phyloP scores from a whole-genome alignment of 2,329 filamentous ascomycete species.

The Didymella segeticola region DNA sequence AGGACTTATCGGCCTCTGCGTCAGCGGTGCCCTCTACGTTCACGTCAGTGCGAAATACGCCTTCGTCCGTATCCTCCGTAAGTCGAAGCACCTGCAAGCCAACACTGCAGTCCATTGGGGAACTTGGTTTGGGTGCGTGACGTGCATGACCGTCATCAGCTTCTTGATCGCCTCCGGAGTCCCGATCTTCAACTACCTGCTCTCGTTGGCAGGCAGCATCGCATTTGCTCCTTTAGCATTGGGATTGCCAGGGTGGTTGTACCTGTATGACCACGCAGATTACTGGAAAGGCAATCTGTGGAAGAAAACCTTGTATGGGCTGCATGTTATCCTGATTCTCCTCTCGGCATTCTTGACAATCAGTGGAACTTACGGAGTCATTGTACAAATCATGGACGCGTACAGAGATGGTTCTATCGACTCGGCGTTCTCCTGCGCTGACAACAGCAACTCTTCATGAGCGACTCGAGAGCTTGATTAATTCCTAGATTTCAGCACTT shows the following conservation, averaged over 20 bases:
- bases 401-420: conserved; percentile 58
- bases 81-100: conserved; percentile 57
- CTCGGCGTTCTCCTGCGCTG: conserved; percentile 40
- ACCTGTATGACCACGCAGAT: conserved; percentile 57
- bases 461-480: neutral
- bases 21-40: conserved; percentile 56
- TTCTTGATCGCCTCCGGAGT: conserved; percentile 62
- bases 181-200: conserved; percentile 62
- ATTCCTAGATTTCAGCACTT: no score
- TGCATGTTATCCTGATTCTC: conserved; percentile 53
- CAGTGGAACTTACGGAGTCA: conserved; percentile 59
- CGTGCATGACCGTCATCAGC: conserved; percentile 51
- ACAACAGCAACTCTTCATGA: conserved; percentile 41
- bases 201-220: conserved; percentile 58
- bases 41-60: conserved; percentile 62
- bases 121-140: conserved; percentile 58
- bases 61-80: conserved; percentile 60
- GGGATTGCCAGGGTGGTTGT: conserved; percentile 57
- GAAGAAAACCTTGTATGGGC: conserved; percentile 49
- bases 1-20: conserved; percentile 60
- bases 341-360: conserved; percentile 57
- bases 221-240: conserved; percentile 61
- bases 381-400: conserved; percentile 60
- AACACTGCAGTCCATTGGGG: conserved; percentile 60
- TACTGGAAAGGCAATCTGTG: conserved; percentile 48